Conservation (phyloP, 1,139 yeast genomes). For the Scheffersomyces cryptocercus region DNA sequence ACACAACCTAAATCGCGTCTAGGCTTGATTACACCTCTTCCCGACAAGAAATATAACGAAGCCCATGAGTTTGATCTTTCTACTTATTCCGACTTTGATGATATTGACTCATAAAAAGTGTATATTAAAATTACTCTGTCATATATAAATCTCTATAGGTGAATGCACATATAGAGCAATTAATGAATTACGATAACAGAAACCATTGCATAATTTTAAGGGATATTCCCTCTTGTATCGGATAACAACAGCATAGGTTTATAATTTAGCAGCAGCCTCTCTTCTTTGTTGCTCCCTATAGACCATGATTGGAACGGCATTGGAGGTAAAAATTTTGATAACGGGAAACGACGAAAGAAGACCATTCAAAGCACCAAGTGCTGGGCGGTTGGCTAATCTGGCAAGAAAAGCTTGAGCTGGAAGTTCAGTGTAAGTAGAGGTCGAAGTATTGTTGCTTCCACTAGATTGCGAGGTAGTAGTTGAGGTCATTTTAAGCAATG, state of each 20-base stretch:
- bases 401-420: slow-evolving; percentile 49
- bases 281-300: slow-evolving; percentile 27
- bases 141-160: neutral
- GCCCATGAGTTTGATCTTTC: slow-evolving; percentile 16
- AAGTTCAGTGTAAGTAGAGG: slow-evolving; percentile 24
- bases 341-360: slow-evolving; percentile 61
- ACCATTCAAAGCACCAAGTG: slow-evolving; percentile 60
- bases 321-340: slow-evolving; percentile 56
- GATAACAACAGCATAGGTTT: no score
- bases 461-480: neutral
- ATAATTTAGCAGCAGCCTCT: slow-evolving; percentile 3
- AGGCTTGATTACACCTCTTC: slow-evolving; percentile 1
- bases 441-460: neutral
- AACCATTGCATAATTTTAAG: no score
- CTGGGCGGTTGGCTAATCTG: slow-evolving; percentile 52
- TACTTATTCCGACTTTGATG: slow-evolving; percentile 18
- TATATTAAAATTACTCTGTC: neutral
- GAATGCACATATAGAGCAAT: neutral
- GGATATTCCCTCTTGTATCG: no score
- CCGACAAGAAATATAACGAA: slow-evolving; percentile 5
- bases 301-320: slow-evolving; percentile 57
- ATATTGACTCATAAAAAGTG: slow-evolving; percentile 9
- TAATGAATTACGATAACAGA: no score
- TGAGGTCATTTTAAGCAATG: slow-evolving; percentile 1
- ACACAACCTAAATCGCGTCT: neutral